Percentiles rank a stretch among this genome's conserved stretches.
Evolutionary conservation across 164 flowering plant species (phyloP).

Genomic region (Vitis cinerea): DNA sequence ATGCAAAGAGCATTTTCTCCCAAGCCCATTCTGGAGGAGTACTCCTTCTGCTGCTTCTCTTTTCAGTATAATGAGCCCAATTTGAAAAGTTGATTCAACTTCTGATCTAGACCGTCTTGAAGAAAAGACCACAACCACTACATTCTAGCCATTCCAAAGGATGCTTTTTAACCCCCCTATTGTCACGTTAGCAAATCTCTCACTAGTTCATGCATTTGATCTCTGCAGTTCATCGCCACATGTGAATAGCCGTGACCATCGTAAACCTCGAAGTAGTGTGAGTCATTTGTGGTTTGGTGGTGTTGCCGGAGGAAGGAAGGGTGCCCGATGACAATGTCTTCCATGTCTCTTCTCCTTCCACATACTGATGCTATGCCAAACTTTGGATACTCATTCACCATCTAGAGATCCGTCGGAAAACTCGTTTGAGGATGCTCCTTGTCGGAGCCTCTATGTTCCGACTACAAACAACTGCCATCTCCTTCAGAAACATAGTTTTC

Average conservation of each 20-base stretch:
- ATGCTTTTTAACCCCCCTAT: too few relatives aligned
- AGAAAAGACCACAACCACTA: too few relatives aligned
- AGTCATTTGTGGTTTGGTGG: neutral
- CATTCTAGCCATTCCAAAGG: too few relatives aligned
- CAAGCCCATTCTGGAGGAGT: too few relatives aligned
- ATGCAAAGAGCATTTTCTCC: too few relatives aligned
- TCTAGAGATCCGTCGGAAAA: neutral
- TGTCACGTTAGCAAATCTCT: too few relatives aligned
- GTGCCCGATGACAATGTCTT: constrained; percentile 58
- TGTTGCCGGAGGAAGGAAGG: constrained; percentile 32
- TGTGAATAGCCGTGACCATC: constrained; percentile 98
- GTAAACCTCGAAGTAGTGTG: constrained; percentile 74
- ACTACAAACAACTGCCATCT: neutral
- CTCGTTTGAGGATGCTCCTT: neutral
- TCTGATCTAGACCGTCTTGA: too few relatives aligned
- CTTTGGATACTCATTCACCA: constrained; percentile 21
- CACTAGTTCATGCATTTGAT: too few relatives aligned
- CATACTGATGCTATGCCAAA: constrained; percentile 63
- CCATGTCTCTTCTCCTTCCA: constrained; percentile 80
- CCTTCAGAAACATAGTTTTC: constrained; percentile 7
- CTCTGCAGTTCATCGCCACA: constrained; percentile 21
- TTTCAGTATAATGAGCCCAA: too few relatives aligned
- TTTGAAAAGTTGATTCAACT: too few relatives aligned
- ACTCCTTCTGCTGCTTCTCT: too few relatives aligned
- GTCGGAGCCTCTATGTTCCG: too few relatives aligned